These are phyloP conservation scores for Xanthoconium purpureum DNA, from an alignment of 768 basidiomycete genomes.

Conservation along the genomic window DNA sequence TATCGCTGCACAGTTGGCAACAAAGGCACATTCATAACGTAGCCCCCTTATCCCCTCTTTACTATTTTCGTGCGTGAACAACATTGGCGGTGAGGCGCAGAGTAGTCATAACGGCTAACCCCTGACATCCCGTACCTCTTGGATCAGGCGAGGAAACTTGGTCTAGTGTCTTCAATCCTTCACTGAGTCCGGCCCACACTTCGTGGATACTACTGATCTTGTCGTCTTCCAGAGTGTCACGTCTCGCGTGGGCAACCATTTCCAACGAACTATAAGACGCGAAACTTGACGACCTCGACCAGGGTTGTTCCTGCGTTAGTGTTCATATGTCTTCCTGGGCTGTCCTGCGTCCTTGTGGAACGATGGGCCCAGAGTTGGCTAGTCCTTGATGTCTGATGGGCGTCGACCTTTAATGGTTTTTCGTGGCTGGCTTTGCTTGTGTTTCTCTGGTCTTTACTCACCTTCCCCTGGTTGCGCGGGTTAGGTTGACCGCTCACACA, in stretches of 20 bases:
- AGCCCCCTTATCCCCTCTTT: background rate
- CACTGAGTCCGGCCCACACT: background rate
- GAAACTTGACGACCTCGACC: background rate
- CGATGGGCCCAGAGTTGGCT: background rate
- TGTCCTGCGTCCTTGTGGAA: background rate
- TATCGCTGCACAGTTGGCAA: background rate
- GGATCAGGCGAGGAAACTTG: background rate
- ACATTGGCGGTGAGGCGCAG: background rate
- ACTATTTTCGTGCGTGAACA: background rate
- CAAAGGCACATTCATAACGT: constrained; percentile 1
- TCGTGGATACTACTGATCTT: background rate
- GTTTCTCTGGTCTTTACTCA: background rate
- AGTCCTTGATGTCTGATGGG: background rate
- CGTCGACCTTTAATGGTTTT: background rate
- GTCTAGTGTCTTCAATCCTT: background rate
- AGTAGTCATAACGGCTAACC: background rate
- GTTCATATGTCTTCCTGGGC: background rate
- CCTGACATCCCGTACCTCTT: no score
- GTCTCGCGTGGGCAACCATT: background rate
- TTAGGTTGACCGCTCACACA: background rate
- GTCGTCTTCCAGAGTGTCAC: background rate
- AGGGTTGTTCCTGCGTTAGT: background rate
- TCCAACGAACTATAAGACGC: background rate
- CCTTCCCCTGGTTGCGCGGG: background rate
- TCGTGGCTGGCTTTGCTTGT: no score